These are phyloP conservation scores for Batkoa obscura DNA, from an alignment of 371 early-diverging fungal species.

Conservation along the genomic window DNA sequence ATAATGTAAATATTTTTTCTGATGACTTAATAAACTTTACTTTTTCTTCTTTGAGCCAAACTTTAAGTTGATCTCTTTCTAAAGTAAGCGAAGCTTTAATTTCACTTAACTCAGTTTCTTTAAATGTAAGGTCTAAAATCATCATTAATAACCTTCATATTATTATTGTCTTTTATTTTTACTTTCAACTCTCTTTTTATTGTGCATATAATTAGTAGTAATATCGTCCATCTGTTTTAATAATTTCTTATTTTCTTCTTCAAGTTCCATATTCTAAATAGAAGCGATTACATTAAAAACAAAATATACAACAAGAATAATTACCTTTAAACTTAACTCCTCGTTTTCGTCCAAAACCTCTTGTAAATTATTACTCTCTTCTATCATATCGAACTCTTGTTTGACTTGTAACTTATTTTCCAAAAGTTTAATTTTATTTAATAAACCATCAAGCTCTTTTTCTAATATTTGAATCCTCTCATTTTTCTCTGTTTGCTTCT, in stretches of 20 bases:
- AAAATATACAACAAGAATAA: too few relatives aligned
- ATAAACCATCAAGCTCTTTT: too few relatives aligned
- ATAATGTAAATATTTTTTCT: not conserved
- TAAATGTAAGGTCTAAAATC: not conserved
- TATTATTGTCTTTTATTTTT: not conserved
- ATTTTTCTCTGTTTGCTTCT: too few relatives aligned
- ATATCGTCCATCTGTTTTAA: not conserved
- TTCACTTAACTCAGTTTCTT: not conserved
- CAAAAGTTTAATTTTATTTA: too few relatives aligned
- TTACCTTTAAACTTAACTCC: too few relatives aligned
- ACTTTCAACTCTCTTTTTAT: not conserved
- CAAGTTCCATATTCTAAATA: not conserved
- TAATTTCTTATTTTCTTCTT: not conserved
- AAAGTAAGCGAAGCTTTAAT: not conserved
- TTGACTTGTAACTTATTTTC: too few relatives aligned
- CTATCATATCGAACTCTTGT: too few relatives aligned
- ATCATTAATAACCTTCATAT: not conserved
- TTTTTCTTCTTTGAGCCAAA: constrained; percentile 1
- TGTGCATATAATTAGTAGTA: not conserved
- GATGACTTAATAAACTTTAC: not conserved
- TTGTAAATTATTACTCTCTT: too few relatives aligned
- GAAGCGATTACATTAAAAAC: too few relatives aligned
- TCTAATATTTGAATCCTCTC: too few relatives aligned
- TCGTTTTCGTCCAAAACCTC: too few relatives aligned
- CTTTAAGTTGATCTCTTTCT: not conserved